These are phyloP conservation scores for Pseudonitzschia delicatissima DNA, from an alignment of 108 stramenopile genomes.

Conservation along the genomic window DNA sequence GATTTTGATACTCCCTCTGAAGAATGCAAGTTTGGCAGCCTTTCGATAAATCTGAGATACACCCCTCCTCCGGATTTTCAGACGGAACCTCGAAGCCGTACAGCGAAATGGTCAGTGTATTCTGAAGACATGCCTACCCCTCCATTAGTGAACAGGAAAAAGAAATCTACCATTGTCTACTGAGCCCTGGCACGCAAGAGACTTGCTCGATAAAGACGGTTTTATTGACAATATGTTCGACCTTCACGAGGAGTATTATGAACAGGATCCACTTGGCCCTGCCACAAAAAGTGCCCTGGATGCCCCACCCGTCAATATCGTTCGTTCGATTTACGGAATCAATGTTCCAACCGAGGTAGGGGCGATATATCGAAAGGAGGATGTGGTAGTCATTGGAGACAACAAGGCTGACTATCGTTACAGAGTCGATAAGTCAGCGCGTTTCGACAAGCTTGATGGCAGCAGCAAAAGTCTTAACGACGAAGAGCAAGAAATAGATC, in stretches of 20 bases:
- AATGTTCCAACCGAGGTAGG: constrained; percentile 50
- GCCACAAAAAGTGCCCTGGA: constrained; percentile 10
- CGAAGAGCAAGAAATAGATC: no score
- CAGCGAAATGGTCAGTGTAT: no score
- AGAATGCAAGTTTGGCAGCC: no score
- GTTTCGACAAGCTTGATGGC: neutral
- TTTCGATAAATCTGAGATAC: no score
- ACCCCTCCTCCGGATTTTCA: no score
- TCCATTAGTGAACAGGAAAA: neutral
- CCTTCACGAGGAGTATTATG: neutral
- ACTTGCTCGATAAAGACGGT: neutral
- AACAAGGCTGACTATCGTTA: constrained; percentile 3
- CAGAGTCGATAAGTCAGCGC: constrained; percentile 32
- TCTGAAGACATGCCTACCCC: neutral
- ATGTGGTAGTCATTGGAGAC: constrained; percentile 14
- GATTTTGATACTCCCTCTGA: no score
- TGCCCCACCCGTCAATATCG: constrained; percentile 53
- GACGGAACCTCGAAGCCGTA: no score
- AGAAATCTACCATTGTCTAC: neutral
- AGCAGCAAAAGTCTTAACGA: neutral
- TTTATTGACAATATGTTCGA: neutral
- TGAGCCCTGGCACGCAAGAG: neutral
- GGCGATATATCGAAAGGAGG: constrained; percentile 37
- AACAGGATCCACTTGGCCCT: constrained; percentile 21
- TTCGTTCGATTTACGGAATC: constrained; percentile 56